Percentiles rank a stretch among this genome's conserved stretches.
phyloP scores from a whole-genome alignment of 2,329 filamentous ascomycete species.

The Diaporthe sp. region DNA sequence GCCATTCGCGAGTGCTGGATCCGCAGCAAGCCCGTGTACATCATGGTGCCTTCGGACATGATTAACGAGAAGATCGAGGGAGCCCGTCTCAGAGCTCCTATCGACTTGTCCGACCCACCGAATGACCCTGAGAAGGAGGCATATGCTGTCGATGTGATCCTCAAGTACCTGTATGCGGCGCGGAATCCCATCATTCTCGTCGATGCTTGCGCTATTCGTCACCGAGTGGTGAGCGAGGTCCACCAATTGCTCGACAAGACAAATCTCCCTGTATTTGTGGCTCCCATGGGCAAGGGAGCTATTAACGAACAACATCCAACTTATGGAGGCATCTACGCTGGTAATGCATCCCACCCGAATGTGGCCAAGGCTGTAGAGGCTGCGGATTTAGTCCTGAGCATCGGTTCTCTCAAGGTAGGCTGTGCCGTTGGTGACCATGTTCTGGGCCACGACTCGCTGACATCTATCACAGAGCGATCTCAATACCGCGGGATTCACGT shows the following conservation, averaged over 20 bases:
- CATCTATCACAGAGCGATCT: constrained; percentile 74
- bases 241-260: constrained; percentile 81
- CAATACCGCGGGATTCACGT: constrained; percentile 87
- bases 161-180: constrained; percentile 80
- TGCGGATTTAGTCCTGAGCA: constrained; percentile 78
- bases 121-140: constrained; percentile 82
- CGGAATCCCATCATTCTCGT: constrained; percentile 84
- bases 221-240: constrained; percentile 80
- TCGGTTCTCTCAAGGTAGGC: constrained; percentile 72
- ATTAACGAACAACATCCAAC: constrained; percentile 82
- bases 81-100: constrained; percentile 75
- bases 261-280: constrained; percentile 85
- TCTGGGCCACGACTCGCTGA: not conserved
- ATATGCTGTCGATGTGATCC: constrained; percentile 85
- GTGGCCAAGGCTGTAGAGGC: constrained; percentile 76
- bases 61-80: constrained; percentile 83
- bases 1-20: constrained; percentile 82
- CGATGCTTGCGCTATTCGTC: constrained; percentile 86
- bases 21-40: constrained; percentile 83
- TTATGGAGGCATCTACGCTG: constrained; percentile 88
- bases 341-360: constrained; percentile 77
- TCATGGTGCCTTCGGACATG: constrained; percentile 87
- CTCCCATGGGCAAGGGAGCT: constrained; percentile 90
- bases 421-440: too few species aligned
- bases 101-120: constrained; percentile 74